Evolutionary conservation across 768 basidiomycete species (phyloP).

Genomic region (Melanogaster broomeanus): DNA sequence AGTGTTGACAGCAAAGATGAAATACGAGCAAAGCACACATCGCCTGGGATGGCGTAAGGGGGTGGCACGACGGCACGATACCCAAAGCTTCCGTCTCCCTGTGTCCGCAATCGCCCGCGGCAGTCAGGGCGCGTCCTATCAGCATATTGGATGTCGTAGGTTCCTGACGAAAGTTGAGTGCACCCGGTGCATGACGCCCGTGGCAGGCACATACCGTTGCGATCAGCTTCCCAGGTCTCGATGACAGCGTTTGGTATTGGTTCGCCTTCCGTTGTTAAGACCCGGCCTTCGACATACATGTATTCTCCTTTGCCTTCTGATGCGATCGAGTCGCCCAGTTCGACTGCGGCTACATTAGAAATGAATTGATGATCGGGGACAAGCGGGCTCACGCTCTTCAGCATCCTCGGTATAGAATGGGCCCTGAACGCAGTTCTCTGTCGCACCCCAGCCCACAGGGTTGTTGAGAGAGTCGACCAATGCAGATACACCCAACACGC

Average conservation of each 20-base stretch:
- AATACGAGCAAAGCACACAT: slow-evolving; percentile 39
- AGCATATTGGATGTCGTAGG: slow-evolving; percentile 54
- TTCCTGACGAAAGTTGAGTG: slow-evolving; percentile 9
- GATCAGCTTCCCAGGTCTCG: slow-evolving; percentile 86
- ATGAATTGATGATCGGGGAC: not conserved
- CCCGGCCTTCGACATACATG: slow-evolving; percentile 75
- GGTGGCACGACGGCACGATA: slow-evolving; percentile 72
- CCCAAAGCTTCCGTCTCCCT: slow-evolving; percentile 62
- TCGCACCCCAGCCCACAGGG: slow-evolving; percentile 58
- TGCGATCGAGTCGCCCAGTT: slow-evolving; percentile 73
- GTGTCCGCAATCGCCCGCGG: slow-evolving; percentile 62
- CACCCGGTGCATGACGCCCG: slow-evolving; percentile 31
- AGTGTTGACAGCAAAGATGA: slow-evolving; percentile 5
- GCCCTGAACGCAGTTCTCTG: slow-evolving; percentile 76
- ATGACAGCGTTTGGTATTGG: slow-evolving; percentile 67
- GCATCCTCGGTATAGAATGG: slow-evolving; percentile 87
- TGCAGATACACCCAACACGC: slow-evolving; percentile 74
- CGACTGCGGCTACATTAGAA: slow-evolving; percentile 43
- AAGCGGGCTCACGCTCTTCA: slow-evolving; percentile 53
- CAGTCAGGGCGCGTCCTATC: slow-evolving; percentile 65
- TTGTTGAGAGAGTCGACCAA: slow-evolving; percentile 79
- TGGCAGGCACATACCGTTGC: slow-evolving; percentile 41
- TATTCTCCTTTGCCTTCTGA: slow-evolving; percentile 88
- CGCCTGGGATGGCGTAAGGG: slow-evolving; percentile 75
- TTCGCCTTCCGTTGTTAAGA: slow-evolving; percentile 58